phyloP scores from a whole-genome alignment of 306 rosid species.

The Rubus parviflorus region DNA sequence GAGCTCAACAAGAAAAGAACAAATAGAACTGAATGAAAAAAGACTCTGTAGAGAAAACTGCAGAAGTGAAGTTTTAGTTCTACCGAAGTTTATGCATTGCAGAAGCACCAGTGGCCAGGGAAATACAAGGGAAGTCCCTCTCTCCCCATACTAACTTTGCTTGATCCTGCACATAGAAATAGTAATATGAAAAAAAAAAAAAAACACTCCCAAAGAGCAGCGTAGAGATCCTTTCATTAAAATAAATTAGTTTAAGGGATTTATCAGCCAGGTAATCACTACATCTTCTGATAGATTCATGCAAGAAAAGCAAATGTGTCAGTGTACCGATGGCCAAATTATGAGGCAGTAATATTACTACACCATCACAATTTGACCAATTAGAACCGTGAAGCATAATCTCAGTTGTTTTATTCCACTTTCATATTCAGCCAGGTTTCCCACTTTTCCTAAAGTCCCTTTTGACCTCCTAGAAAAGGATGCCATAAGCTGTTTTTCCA shows the following conservation, averaged over 20 bases:
- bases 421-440: not conserved
- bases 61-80: slow-evolving; percentile 26
- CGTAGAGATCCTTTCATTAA: not conserved
- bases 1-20: not conserved
- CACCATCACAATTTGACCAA: not conserved
- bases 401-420: not conserved
- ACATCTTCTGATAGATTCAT: not conserved
- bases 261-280: not conserved
- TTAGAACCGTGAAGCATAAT: not conserved
- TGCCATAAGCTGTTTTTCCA: not conserved
- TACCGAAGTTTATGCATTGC: slow-evolving; percentile 95
- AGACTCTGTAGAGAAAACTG: not conserved
- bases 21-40: not conserved
- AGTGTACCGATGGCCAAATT: not conserved
- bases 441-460: not conserved
- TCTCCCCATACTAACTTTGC: slow-evolving; percentile 76
- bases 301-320: not conserved
- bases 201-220: not conserved
- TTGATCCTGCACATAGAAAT: slow-evolving; percentile 53
- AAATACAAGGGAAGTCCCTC: slow-evolving; percentile 73
- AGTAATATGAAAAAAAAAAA: not conserved
- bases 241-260: not conserved
- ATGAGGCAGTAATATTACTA: not conserved
- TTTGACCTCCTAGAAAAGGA: not conserved
- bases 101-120: slow-evolving; percentile 72